Base-by-base conservation (phyloP, 1,284 basidiomycete genomes). In the Apiotrichum domesticum region DNA sequence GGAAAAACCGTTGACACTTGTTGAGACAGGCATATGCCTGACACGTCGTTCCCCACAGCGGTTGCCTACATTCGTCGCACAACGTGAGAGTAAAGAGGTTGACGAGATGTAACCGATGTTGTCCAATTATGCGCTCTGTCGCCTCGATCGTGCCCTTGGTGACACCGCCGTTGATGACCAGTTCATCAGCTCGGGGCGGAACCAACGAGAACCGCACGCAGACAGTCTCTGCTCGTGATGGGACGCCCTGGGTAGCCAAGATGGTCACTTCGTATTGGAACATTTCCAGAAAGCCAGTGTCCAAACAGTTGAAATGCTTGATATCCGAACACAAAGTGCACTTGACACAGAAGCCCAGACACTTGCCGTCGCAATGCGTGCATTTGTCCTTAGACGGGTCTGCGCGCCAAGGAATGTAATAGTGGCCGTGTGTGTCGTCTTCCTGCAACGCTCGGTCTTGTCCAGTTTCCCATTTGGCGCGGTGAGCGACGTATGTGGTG, bases 51-150 rank as follows among this genome's bases (percentile, higher is more conserved):
- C 88, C 88, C 87, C 88, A 90, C 3, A 90, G 77, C 3, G 88
- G 88, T 46, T 79, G 72, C 14, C 73, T 79, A 68, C 88, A 91
- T 13, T 81, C 69, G 56, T 81, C 80, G 66, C 88, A 91, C 3
- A 87, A 77, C 7, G 82, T 82, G 7, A 89, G 72, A 32, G 83
- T 86, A 74, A 90, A 89, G 15, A 87, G 71, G 65, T 87, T 88
- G 60, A 84, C 81, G 5, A 76, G 59, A 11, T 52, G 52, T 1
- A 75, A 57, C 1, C 57, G 55, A 48, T 76, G 74, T 51, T 67
- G 59, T 1, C 72, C 72, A 1, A 64, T 51, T 40, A 37, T 53
- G 13, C 65, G 53, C 1, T 35, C 21, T 0, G 65, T 66, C 0
- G 66, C 62, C 48, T 71, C 67, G 34, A 71, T 52, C 7, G 55